A percentile compares a stretch with the other conserved stretches of the same genome.
Conservation (phyloP, 2,329 filamentous ascomycete genomes). For the Leptographium galeiforme region DNA sequence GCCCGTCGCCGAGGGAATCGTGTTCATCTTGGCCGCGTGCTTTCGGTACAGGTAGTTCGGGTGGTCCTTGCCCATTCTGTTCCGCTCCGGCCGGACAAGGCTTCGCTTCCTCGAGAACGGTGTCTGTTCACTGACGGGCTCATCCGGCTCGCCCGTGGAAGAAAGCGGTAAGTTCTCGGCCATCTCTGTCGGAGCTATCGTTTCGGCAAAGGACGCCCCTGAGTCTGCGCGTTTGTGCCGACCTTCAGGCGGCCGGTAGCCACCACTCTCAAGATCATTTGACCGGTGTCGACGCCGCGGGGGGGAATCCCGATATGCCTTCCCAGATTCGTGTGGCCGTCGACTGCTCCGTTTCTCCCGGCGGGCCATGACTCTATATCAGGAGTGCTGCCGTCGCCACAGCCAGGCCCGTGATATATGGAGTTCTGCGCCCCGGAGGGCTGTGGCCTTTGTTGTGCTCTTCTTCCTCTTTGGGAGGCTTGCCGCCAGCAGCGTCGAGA, state of each 20-base stretch:
- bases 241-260: constrained; percentile 29
- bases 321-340: constrained; percentile 46
- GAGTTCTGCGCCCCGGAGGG: too few relatives aligned
- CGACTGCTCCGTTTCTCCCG: constrained; percentile 51
- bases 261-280: constrained; percentile 57
- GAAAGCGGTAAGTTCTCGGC: constrained; percentile 43
- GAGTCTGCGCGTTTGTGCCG: constrained; percentile 43
- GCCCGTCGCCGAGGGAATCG: constrained; percentile 80
- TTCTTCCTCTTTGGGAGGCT: neutral
- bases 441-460: neutral
- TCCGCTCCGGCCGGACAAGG: constrained; percentile 77
- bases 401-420: neutral
- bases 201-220: constrained; percentile 39
- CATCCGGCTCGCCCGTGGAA: constrained; percentile 24
- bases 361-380: constrained; percentile 37
- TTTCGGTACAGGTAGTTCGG: constrained; percentile 94
- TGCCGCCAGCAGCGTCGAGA: neutral
- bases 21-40: constrained; percentile 85
- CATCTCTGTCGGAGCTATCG: constrained; percentile 40
- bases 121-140: constrained; percentile 12
- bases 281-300: constrained; percentile 53
- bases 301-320: constrained; percentile 53
- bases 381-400: neutral
- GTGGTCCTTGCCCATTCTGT: constrained; percentile 71
- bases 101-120: constrained; percentile 61